Base-by-base conservation (phyloP, 2,329 filamentous ascomycete species). In the Pleurostoma richardsiae region DNA sequence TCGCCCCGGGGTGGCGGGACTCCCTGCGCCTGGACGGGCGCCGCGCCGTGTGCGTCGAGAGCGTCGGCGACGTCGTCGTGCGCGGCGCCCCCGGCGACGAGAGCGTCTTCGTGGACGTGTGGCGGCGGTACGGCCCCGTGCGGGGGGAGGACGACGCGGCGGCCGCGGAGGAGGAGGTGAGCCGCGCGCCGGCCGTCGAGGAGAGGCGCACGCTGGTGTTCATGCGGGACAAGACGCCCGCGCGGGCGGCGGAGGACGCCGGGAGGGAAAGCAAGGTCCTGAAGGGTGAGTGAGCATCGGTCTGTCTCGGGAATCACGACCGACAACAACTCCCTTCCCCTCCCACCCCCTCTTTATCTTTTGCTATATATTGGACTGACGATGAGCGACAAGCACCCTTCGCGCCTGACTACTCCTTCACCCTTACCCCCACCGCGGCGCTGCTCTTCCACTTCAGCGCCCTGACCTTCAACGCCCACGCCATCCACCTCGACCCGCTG, bases 391-490 rank as follows among this genome's bases (percentile, higher is more conserved):
- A 19, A 19, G 29, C 40, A 33, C 41, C 10, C 26, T 11, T 3
- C 11, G 27, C 19, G 10, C 28, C n/a, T 11, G 28, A 29, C 11
- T 6, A 4, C 38, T 29, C 4, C 30, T 64, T 68, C 51, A 59
- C 60, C 1, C 68, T 96, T 28, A 77, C 69, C 0, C 89, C 90
- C 1, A 83, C 84, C 3, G 73, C 79, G 3, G 72, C 78, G 4
- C 78, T 96, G 4, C 81, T 99, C 45, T 96, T 95, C 69, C 83
- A 91, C 49, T 97, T 92, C 72, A 94, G 87, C 26, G 90, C 90
- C 0, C 79, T 99, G 31, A 92, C 88, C 3, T 91, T 90, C 72
- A 99, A 99, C 65, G 89, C 90, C 2, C 94, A 99, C 66, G 75
- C 79, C 11, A 96, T 99, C 56, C 94, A 99, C 67, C 75, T 95